A percentile compares a stretch with the other conserved stretches of the same genome.
These are phyloP conservation scores for Wallacemonas rigidus DNA, from an alignment of 208 protist species.

Conservation along the genomic window DNA sequence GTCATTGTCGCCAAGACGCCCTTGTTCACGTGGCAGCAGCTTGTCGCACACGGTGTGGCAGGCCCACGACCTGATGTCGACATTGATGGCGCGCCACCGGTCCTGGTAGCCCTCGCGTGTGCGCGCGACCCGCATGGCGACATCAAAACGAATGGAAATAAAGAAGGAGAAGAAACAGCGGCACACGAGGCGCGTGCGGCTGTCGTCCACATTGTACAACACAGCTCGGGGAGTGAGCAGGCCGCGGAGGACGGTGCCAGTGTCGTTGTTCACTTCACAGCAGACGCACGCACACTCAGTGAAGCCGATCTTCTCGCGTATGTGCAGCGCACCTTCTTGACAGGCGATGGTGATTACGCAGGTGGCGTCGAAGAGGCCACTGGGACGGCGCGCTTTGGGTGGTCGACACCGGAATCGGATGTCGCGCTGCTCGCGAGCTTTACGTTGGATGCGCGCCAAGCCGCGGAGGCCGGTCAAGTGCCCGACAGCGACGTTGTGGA, in stretches of 20 bases:
- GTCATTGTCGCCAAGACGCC: constrained; percentile 45
- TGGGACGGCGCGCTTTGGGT: not conserved
- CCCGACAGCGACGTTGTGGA: constrained; percentile 24
- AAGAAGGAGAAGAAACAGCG: too few species aligned
- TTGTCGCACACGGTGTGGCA: constrained; percentile 20
- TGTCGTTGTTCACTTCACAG: constrained; percentile 75
- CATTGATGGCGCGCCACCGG: constrained; percentile 30
- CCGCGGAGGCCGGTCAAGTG: constrained; percentile 8
- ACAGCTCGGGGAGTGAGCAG: constrained; percentile 51
- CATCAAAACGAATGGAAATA: too few species aligned
- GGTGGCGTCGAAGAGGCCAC: not conserved
- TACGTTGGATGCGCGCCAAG: constrained; percentile 35
- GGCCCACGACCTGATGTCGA: constrained; percentile 3
- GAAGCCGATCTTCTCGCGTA: constrained; percentile 43
- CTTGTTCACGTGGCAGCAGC: constrained; percentile 40
- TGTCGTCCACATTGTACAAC: constrained; percentile 68
- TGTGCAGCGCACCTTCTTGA: constrained; percentile 35
- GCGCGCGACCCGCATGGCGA: not conserved
- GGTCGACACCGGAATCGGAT: constrained; percentile 22
- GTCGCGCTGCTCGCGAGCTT: constrained; percentile 60
- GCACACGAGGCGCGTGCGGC: not conserved
- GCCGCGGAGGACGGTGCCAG: constrained; percentile 29
- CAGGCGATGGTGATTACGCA: not conserved
- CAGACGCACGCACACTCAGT: constrained; percentile 37
- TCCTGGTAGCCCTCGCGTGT: constrained; percentile 47